These are phyloP conservation scores for Penicillium antarcticum DNA, from an alignment of 495 filamentous ascomycete species.

Conservation along the genomic window DNA sequence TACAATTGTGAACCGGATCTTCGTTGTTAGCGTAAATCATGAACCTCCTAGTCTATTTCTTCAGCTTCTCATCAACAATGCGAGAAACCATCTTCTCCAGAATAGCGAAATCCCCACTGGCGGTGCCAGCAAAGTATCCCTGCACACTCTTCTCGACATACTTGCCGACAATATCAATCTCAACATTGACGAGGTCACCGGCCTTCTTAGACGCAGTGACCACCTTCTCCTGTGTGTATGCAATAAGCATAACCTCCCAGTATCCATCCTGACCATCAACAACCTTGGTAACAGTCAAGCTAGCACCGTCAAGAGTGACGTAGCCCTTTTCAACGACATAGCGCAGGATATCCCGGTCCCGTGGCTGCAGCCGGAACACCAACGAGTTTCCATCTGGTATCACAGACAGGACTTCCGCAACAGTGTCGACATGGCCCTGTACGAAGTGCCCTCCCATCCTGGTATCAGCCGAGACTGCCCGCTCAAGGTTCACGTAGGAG, in stretches of 20 bases:
- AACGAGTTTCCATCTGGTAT: slow-evolving; percentile 82
- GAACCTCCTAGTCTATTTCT: slow-evolving; percentile 23
- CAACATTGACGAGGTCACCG: slow-evolving; percentile 91
- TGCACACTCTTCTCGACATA: slow-evolving; percentile 92
- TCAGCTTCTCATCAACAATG: slow-evolving; percentile 71
- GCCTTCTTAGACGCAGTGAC: slow-evolving; percentile 75
- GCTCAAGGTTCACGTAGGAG: slow-evolving; percentile 82
- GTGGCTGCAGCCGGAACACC: slow-evolving; percentile 76
- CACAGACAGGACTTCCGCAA: slow-evolving; percentile 65
- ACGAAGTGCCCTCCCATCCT: slow-evolving; percentile 75
- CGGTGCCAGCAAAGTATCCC: slow-evolving; percentile 52
- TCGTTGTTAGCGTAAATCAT: slow-evolving; percentile 14
- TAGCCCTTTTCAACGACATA: slow-evolving; percentile 98
- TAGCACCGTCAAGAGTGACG: slow-evolving; percentile 93
- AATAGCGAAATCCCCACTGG: slow-evolving; percentile 55
- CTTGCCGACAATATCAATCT: slow-evolving; percentile 98
- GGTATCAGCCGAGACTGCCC: slow-evolving; percentile 81
- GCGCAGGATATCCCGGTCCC: slow-evolving; percentile 60
- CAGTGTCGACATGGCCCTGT: slow-evolving; percentile 93
- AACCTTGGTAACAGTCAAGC: slow-evolving; percentile 85
- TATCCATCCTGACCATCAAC: slow-evolving; percentile 67
- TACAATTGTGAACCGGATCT: slow-evolving; percentile 10
- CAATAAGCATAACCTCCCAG: slow-evolving; percentile 98
- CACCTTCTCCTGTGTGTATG: slow-evolving; percentile 94
- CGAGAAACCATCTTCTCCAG: slow-evolving; percentile 81